Evolutionary conservation across 768 basidiomycete species (phyloP), one percentile per base, ranked within the genome.

Genomic region (Neoboletus brunneissimus): DNA sequence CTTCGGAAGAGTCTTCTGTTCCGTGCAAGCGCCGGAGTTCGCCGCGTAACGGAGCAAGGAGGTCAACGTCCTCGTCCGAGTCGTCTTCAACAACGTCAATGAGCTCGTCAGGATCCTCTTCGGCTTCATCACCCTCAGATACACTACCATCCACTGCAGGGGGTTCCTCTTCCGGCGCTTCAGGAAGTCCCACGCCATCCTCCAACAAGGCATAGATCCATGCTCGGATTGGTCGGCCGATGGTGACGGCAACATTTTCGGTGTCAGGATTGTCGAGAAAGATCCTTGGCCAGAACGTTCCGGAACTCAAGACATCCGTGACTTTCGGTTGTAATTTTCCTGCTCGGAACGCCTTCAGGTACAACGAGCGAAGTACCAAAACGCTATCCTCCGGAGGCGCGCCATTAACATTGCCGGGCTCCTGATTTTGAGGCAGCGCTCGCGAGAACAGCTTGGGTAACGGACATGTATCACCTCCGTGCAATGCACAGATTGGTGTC

Each of bases 191-290:
- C 44, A 89, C 74, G 18, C 80, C 81, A 61, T 86, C 82, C 49
- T 89, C 84, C 41, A 92, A 64, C 25, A 91, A 75, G 0, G 88
- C 78, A 65, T 89, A 88, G 31, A 79, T 73, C 86, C 86, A 89
- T 49, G 73, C 67, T 16, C 87, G 79, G 47, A 91, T 77, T 1
- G 82, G 81, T 31, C 84, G 72, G 5, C 85, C 84, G 13, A 91
- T 79, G 52, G 80, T 85, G 54, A 82, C 73, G 20, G 81, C 75
- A 12, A 87, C 85, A 0, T 82, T 83, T 67, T 90, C 88, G 31
- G 79, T 49, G 68, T 93, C 90, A 0, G 91, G 91, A 60, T 85
- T 81, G 57, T 93, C 91, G 20, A 93, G 78, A 67, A 89, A 91
- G n/a, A 85, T 66, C 34, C 77, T 75, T 5, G 87, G 83, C 88